Conservation (phyloP, 2,329 filamentous ascomycete genomes). For the Mycocentrospora acerina region DNA sequence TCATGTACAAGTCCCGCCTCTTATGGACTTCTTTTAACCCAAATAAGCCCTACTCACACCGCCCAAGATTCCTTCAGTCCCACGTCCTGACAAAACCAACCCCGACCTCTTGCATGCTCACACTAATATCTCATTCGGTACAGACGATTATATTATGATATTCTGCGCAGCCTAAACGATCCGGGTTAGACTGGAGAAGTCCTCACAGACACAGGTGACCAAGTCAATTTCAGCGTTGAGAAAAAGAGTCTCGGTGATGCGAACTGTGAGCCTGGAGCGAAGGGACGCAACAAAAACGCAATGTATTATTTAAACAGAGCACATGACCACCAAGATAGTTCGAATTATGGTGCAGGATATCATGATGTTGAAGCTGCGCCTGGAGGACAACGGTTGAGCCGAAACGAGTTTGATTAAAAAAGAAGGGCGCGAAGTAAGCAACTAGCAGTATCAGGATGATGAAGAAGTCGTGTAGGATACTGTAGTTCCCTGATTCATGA, state of each 20-base stretch:
- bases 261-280: slow-evolving; percentile 19
- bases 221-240: slow-evolving; percentile 30
- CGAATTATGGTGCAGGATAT: slow-evolving; percentile 13
- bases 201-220: slow-evolving; percentile 37
- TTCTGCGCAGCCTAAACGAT: slow-evolving; percentile 42
- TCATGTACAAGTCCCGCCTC: neutral
- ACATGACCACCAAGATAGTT: slow-evolving; percentile 16
- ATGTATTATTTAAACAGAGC: slow-evolving; percentile 24
- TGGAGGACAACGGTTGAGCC: slow-evolving; percentile 28
- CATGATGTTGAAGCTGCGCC: slow-evolving; percentile 26
- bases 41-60: neutral
- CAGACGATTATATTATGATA: slow-evolving; percentile 50
- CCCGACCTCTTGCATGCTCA: slow-evolving; percentile 30
- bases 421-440: slow-evolving; percentile 25
- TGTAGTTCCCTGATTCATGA: neutral
- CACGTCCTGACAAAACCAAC: slow-evolving; percentile 50
- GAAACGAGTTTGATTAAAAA: slow-evolving; percentile 27
- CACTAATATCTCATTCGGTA: slow-evolving; percentile 46
- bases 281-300: slow-evolving; percentile 24
- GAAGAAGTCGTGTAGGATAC: neutral
- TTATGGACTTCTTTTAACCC: too few relatives aligned
- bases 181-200: slow-evolving; percentile 38
- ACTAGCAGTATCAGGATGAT: too few relatives aligned
- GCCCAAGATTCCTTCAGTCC: slow-evolving; percentile 49
- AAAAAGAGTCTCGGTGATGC: slow-evolving; percentile 35